phyloP scores from a whole-genome alignment of 2,329 filamentous ascomycete species.

The Talaromyces sp. region DNA sequence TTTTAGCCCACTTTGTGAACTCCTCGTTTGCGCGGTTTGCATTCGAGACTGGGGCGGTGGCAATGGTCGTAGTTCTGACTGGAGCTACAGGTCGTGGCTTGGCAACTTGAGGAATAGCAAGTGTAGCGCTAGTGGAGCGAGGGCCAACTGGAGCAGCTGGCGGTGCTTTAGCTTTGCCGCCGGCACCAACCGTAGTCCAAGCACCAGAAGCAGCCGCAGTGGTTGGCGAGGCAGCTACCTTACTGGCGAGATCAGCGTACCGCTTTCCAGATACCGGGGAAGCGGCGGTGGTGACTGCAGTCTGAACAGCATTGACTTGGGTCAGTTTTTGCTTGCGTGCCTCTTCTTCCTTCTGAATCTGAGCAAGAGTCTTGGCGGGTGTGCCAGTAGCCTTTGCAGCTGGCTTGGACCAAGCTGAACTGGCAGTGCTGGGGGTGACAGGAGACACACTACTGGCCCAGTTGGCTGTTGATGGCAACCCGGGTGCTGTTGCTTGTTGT shows the following conservation, averaged over 20 bases:
- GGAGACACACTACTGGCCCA: slow-evolving; percentile 78
- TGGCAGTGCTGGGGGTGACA: slow-evolving; percentile 52
- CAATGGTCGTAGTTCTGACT: slow-evolving; percentile 46
- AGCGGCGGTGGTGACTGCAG: slow-evolving; percentile 43
- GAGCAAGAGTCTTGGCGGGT: slow-evolving; percentile 70
- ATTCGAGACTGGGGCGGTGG: slow-evolving; percentile 42
- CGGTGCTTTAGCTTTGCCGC: slow-evolving; percentile 83
- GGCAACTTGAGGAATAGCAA: slow-evolving; percentile 38
- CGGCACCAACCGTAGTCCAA: slow-evolving; percentile 93
- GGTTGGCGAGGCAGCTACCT: slow-evolving; percentile 53
- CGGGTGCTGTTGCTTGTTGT: slow-evolving; percentile 60
- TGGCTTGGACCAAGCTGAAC: slow-evolving; percentile 48
- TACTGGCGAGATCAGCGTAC: slow-evolving; percentile 90
- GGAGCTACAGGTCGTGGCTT: slow-evolving; percentile 53
- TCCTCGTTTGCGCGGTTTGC: slow-evolving; percentile 74
- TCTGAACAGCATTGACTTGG: slow-evolving; percentile 48
- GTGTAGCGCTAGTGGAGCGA: slow-evolving; percentile 48
- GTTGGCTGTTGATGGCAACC: slow-evolving; percentile 81
- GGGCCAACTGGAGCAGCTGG: slow-evolving; percentile 43
- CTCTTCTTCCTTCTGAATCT: slow-evolving; percentile 97
- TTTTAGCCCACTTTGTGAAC: slow-evolving; percentile 87
- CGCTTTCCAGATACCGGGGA: slow-evolving; percentile 66
- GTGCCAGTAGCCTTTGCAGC: slow-evolving; percentile 33
- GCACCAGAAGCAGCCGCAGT: slow-evolving; percentile 50
- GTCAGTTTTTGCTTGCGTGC: slow-evolving; percentile 74